Evolutionary conservation across 352 stramenopile genomes (phyloP).

Genomic region (Globisporangium parvum): DNA sequence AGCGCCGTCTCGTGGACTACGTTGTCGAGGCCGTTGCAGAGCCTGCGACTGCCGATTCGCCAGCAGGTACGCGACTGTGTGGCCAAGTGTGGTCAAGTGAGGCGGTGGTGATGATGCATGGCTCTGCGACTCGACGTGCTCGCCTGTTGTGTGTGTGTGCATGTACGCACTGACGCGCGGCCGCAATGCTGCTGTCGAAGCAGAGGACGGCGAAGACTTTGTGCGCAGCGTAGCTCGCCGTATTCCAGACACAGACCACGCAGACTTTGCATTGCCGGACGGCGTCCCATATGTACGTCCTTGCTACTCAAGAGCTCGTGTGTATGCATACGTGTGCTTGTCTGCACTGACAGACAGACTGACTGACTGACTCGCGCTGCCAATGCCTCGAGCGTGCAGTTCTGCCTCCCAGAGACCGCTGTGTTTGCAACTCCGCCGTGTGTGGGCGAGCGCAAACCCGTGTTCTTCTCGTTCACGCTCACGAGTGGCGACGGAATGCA

Average conservation of each 20-base stretch:
- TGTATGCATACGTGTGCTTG: neutral
- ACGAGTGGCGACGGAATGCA: conserved; percentile 63
- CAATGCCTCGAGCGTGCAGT: conserved; percentile 24
- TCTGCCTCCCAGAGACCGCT: conserved; percentile 63
- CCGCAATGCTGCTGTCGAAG: neutral
- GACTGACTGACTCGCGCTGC: too few species aligned
- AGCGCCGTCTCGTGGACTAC: conserved; percentile 60
- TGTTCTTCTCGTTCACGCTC: conserved; percentile 79
- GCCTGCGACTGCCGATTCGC: conserved; percentile 6
- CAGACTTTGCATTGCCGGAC: conserved; percentile 59
- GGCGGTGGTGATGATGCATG: neutral
- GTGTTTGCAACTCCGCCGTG: conserved; percentile 28
- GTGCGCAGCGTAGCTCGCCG: conserved; percentile 36
- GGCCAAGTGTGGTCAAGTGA: neutral
- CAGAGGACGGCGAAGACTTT: conserved; percentile 30
- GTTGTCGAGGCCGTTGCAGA: conserved; percentile 65
- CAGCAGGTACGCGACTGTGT: neutral
- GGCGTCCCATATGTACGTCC: conserved; percentile 58
- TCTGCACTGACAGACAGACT: too few species aligned
- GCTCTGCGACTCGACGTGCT: neutral
- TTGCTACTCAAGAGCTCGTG: neutral
- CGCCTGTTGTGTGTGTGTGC: neutral
- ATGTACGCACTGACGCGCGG: neutral
- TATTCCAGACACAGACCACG: conserved; percentile 39
- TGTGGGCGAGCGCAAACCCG: conserved; percentile 48